Percentiles rank a stretch among this genome's conserved stretches.
Conservation (phyloP, 768 basidiomycete species). For the Mycena leptocephala region DNA sequence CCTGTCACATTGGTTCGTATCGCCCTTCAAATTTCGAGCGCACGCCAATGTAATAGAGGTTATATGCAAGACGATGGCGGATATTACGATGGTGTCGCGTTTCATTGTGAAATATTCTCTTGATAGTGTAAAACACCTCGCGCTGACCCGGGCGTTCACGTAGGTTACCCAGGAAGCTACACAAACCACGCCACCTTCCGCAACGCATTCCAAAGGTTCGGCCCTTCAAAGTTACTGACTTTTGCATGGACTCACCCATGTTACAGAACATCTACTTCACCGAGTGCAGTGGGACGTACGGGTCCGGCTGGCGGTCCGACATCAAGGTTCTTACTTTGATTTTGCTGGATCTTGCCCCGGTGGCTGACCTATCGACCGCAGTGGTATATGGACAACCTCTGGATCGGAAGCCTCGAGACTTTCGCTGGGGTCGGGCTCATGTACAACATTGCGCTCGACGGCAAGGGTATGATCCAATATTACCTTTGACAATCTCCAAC, state of each 20-base stretch:
- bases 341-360: not conserved
- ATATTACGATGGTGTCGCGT: conserved; percentile 76
- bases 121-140: not conserved
- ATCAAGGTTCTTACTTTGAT: conserved; percentile 59
- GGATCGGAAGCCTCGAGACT: conserved; percentile 81
- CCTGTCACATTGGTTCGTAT: conserved; percentile 65
- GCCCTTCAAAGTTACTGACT: not conserved
- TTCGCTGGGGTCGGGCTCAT: conserved; percentile 62
- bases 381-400: no score
- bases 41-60: not conserved
- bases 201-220: conserved; percentile 17
- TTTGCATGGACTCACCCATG: not conserved
- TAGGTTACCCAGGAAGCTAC: conserved; percentile 23
- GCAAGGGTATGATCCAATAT: no score
- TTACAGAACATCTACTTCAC: conserved; percentile 27
- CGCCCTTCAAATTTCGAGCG: not conserved
- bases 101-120: conserved; percentile 66
- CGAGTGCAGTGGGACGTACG: conserved; percentile 30
- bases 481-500: no score
- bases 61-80: conserved; percentile 70
- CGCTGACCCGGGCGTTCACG: not conserved
- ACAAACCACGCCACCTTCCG: conserved; percentile 15
- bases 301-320: conserved; percentile 78
- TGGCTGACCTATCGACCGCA: not conserved
- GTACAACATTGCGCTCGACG: conserved; percentile 85